These are phyloP conservation scores for Ustilago shanxiensis DNA, from an alignment of 1,284 basidiomycete species.

Conservation along the genomic window DNA sequence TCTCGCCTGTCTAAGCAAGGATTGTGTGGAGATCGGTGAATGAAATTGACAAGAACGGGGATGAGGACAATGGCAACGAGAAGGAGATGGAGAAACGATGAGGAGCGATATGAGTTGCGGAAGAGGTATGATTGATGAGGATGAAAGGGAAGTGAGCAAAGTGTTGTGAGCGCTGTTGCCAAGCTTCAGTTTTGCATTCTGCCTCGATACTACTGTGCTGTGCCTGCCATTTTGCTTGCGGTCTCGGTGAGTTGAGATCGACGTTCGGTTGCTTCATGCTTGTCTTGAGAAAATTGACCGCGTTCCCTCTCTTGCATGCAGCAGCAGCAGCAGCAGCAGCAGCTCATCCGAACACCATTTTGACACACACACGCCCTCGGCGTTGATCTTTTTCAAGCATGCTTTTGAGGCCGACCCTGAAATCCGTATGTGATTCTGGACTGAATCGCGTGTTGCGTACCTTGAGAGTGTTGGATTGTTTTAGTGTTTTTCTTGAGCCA, in stretches of 20 bases:
- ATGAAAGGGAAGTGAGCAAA: slow-evolving; percentile 1
- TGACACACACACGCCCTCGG: slow-evolving; percentile 14
- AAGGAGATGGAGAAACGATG: background rate
- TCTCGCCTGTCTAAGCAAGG: background rate
- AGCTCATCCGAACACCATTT: no score
- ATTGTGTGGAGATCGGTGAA: background rate
- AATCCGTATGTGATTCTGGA: background rate
- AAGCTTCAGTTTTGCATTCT: background rate
- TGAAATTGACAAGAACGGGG: background rate
- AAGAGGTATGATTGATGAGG: background rate
- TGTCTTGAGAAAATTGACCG: slow-evolving; percentile 6
- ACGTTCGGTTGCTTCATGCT: background rate
- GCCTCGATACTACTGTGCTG: background rate
- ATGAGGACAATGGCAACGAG: no score
- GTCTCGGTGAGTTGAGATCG: slow-evolving; percentile 9
- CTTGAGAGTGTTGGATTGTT: background rate
- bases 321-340: background rate
- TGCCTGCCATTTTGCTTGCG: background rate
- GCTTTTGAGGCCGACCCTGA: background rate
- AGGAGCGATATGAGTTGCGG: background rate
- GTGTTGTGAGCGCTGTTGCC: background rate
- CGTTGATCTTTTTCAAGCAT: slow-evolving; percentile 6
- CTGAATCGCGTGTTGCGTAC: background rate
- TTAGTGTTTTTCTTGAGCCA: slow-evolving; percentile 1
- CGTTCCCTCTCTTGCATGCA: background rate